These are phyloP conservation scores for Pseudozyma sp. DNA, from an alignment of 1,284 basidiomycete genomes.

Conservation along the genomic window DNA sequence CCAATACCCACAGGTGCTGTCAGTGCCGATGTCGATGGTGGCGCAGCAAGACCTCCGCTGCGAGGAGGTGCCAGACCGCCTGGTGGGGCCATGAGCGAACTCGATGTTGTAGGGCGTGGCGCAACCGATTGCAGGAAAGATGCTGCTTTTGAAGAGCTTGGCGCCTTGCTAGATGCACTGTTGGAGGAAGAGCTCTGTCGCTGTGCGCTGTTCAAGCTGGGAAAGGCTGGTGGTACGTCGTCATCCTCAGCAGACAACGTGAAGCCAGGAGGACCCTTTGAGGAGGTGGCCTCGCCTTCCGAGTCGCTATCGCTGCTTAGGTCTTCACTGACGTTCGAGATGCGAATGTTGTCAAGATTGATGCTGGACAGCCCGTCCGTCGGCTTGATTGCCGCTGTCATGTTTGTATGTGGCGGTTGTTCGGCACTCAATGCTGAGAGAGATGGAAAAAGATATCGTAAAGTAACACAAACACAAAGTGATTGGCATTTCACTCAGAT, in stretches of 20 bases:
- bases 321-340: constrained; percentile 15
- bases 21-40: constrained; percentile 54
- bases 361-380: constrained; percentile 16
- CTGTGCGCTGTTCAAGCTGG: constrained; percentile 82
- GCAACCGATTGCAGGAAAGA: constrained; percentile 30
- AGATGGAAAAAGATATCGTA: neutral
- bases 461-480: neutral
- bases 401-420: neutral
- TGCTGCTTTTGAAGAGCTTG: constrained; percentile 7
- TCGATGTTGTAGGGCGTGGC: constrained; percentile 23
- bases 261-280: constrained; percentile 19
- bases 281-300: constrained; percentile 25
- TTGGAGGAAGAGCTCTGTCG: constrained; percentile 70
- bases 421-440: neutral
- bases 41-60: constrained; percentile 39
- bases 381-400: constrained; percentile 3
- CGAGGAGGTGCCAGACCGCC: constrained; percentile 37
- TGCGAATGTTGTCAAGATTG: constrained; percentile 29
- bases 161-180: constrained; percentile 6
- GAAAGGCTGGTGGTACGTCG: constrained; percentile 86
- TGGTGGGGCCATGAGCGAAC: constrained; percentile 43
- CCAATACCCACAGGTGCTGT: constrained; percentile 57
- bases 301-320: constrained; percentile 10
- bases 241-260: constrained; percentile 66
- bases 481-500: constrained; percentile 13